Conservation (phyloP, 1,139 yeast genomes). For the Suhomyces panamericanus region DNA sequence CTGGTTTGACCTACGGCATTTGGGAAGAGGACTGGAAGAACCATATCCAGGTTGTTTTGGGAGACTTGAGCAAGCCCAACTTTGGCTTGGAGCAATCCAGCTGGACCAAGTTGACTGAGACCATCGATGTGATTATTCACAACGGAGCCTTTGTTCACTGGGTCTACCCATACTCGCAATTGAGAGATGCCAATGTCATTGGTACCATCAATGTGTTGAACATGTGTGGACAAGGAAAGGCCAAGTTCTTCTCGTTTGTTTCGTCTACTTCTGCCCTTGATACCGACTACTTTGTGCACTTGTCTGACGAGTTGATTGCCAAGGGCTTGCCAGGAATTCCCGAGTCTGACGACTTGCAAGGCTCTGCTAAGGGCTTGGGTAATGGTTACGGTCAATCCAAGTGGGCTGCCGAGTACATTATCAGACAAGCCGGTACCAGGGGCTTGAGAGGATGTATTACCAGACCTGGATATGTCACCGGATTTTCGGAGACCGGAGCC, state of each 20-base stretch:
- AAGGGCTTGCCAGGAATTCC: slow-evolving; percentile 72
- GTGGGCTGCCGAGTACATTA: slow-evolving; percentile 93
- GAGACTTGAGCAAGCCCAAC: slow-evolving; percentile 69
- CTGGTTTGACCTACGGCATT: slow-evolving; percentile 83
- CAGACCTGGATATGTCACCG: slow-evolving; percentile 96
- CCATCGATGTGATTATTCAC: slow-evolving; percentile 82
- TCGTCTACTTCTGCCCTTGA: slow-evolving; percentile 95
- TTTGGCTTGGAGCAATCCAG: slow-evolving; percentile 64
- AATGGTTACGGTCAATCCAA: slow-evolving; percentile 97
- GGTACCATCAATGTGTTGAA: slow-evolving; percentile 84
- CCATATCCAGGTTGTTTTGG: slow-evolving; percentile 71
- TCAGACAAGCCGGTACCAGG: slow-evolving; percentile 80
- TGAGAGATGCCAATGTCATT: slow-evolving; percentile 91
- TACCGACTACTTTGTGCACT: slow-evolving; percentile 71
- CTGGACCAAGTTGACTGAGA: slow-evolving; percentile 59
- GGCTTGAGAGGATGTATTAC: slow-evolving; percentile 89
- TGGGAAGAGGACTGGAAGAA: slow-evolving; percentile 69
- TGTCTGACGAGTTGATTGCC: slow-evolving; percentile 68
- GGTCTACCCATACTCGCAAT: slow-evolving; percentile 91
- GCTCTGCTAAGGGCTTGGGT: slow-evolving; percentile 78
- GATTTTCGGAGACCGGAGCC: slow-evolving; percentile 79
- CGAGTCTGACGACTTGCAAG: slow-evolving; percentile 79
- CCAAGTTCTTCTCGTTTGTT: slow-evolving; percentile 86
- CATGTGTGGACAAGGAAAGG: slow-evolving; percentile 74
- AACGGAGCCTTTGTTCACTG: slow-evolving; percentile 98